Base-by-base conservation (phyloP, 768 basidiomycete species). In the Mycena albidolilacea region DNA sequence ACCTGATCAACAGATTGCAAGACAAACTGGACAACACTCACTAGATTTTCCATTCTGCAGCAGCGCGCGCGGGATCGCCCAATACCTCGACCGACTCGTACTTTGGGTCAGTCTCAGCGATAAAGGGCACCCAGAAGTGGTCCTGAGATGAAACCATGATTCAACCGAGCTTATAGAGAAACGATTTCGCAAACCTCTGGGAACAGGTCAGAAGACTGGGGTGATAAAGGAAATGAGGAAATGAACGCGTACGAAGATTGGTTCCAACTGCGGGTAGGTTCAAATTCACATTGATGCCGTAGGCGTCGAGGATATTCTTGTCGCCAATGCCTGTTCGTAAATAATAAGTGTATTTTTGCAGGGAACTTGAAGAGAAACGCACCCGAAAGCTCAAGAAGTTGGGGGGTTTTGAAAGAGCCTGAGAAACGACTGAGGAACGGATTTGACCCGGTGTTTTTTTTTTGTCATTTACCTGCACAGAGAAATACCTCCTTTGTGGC, bases 401-500 rank as follows among this genome's bases (percentile, higher is more conserved):
- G 80, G 7, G 82, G 80, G 3, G 80, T 81, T 62, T 83, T 77
- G 57, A 78, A 67, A 17, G 81, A 46, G 55, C 81, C 80, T 81
- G 12, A 23, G 39, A 21, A 21, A 19, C 50, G 41, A 43, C 44
- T 59, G 30, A 37, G 46, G 30, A 46, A 14, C n/a, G n/a, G 41
- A 21, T 23, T 4, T 3, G 23, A 17, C 23, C 30, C 11, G 14
- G 6, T 4, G 14, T 9, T 35, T 44, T 37, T 19, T 30, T 30
- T 30, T 30, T 30, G 30, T 21, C 12, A 48, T 15, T 39, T 64
- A 15, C 87, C 87, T 21, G 82, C 84, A 10, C 84, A 75, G 11
- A 86, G 75, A 60, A 89, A 84, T 64, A 89, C 88, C 77, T 90
- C 89, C 77, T 86, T 87, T 2, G 67, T 58, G 19, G 74, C 74